Evolutionary conservation across 2,329 filamentous ascomycete species (phyloP).

Genomic region (Falciphora oryzae): DNA sequence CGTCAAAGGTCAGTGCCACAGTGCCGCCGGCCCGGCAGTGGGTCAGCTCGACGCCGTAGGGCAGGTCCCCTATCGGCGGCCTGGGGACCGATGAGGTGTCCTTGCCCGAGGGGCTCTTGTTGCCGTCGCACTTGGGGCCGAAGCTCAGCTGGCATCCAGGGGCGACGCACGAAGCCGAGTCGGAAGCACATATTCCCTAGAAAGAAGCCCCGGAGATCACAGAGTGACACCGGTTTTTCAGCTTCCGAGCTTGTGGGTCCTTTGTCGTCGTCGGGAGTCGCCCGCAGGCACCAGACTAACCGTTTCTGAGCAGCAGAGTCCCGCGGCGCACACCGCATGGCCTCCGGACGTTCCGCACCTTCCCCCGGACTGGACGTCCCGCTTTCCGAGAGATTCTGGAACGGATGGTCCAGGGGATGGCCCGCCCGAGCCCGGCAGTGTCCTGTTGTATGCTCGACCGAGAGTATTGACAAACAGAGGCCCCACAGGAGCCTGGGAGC

Average conservation of each 20-base stretch:
- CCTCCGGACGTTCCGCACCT: constrained; percentile 17
- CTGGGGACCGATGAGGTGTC: constrained; percentile 20
- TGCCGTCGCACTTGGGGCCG: constrained; percentile 25
- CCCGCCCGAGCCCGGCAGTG: too few species aligned
- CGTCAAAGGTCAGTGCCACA: constrained; percentile 33
- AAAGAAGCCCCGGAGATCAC: neutral
- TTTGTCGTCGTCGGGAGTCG: neutral
- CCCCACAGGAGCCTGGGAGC: neutral
- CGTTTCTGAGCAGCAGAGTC: constrained; percentile 21
- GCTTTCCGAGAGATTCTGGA: neutral
- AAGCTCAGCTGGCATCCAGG: constrained; percentile 25
- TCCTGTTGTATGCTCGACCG: neutral
- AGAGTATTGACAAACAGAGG: neutral
- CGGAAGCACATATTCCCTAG: constrained; percentile 29
- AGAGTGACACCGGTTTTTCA: neutral
- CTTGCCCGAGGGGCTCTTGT: constrained; percentile 21
- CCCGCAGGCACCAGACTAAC: constrained; percentile 9
- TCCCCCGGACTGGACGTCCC: constrained; percentile 11
- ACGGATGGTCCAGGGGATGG: neutral
- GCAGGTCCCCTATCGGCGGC: constrained; percentile 21
- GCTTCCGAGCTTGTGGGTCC: neutral
- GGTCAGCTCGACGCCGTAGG: constrained; percentile 28
- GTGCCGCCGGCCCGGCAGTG: constrained; percentile 23
- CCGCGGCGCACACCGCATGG: constrained; percentile 18
- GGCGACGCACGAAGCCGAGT: constrained; percentile 19